phyloP scores from a whole-genome alignment of 2,329 filamentous ascomycete species.

The Dendryphion nanum region DNA sequence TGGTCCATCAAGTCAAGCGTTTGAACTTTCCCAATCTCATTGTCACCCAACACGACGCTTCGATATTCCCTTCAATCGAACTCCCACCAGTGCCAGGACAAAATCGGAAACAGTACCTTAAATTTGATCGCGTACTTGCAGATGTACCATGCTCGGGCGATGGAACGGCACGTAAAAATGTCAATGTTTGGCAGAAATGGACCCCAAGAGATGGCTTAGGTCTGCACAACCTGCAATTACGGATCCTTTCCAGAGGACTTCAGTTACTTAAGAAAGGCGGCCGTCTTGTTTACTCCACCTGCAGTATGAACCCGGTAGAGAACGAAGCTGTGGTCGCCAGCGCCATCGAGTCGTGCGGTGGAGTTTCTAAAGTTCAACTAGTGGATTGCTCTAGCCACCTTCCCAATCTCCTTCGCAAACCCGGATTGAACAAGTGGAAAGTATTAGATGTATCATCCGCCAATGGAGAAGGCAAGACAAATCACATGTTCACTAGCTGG shows the following conservation, averaged over 20 bases:
- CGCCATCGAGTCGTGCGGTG: conserved; percentile 88
- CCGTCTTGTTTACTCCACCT: conserved; percentile 94
- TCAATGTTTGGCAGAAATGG: conserved; percentile 95
- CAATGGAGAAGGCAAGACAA: conserved; percentile 63
- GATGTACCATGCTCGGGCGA: conserved; percentile 98
- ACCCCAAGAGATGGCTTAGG: conserved; percentile 82
- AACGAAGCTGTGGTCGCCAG: conserved; percentile 90
- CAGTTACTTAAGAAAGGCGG: conserved; percentile 96
- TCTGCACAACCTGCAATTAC: conserved; percentile 79
- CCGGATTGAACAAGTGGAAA: conserved; percentile 80
- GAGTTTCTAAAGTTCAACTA: conserved; percentile 75
- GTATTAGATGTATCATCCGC: conserved; percentile 60
- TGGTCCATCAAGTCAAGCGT: conserved; percentile 96
- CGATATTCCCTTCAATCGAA: conserved; percentile 88
- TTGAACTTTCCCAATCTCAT: conserved; percentile 94
- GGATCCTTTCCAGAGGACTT: conserved; percentile 86
- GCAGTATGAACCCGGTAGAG: conserved; percentile 97
- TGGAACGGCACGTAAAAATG: conserved; percentile 90
- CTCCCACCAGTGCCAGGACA: conserved; percentile 61
- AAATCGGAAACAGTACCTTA: conserved; percentile 69
- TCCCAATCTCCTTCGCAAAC: conserved; percentile 70
- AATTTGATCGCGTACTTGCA: conserved; percentile 93
- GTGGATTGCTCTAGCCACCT: conserved; percentile 79
- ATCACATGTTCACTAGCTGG: conserved; percentile 77
- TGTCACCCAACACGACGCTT: conserved; percentile 97